Evolutionary conservation across 257 asterid species (phyloP).

Genomic region (Datura wrightii): DNA sequence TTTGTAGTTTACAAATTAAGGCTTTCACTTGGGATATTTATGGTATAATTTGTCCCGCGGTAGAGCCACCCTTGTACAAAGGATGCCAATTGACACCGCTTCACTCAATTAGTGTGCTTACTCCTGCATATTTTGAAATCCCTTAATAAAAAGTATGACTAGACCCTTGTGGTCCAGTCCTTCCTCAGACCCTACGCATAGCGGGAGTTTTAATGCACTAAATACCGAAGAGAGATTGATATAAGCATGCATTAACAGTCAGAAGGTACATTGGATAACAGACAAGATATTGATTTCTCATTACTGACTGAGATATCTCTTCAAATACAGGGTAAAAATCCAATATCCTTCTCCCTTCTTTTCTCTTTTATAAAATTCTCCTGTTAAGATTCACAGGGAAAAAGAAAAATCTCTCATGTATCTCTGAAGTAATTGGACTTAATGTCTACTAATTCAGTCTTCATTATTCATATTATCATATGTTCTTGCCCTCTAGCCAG

Average conservation of each 20-base stretch:
- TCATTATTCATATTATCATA: conserved; percentile 41
- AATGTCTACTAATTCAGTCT: neutral
- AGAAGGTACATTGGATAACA: neutral
- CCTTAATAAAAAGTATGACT: too few relatives aligned
- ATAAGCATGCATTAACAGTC: neutral
- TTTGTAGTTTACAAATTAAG: neutral
- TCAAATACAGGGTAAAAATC: neutral
- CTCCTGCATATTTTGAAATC: too few relatives aligned
- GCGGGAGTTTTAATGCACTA: too few relatives aligned
- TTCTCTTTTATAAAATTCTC: neutral
- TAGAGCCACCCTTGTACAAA: neutral
- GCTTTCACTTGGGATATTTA: too few relatives aligned
- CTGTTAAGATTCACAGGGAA: neutral
- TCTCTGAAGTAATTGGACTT: neutral
- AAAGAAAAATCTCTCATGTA: neutral
- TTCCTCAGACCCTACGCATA: too few relatives aligned
- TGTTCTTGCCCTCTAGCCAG: conserved; percentile 63
- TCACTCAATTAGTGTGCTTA: too few relatives aligned
- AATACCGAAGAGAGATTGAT: neutral
- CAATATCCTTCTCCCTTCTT: neutral
- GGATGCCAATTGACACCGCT: neutral
- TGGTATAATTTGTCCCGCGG: too few relatives aligned
- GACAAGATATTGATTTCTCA: neutral
- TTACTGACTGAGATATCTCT: neutral
- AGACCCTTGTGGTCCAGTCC: too few relatives aligned